Conservation (phyloP, 108 stramenopile species). For the Nitzschia sp. region DNA sequence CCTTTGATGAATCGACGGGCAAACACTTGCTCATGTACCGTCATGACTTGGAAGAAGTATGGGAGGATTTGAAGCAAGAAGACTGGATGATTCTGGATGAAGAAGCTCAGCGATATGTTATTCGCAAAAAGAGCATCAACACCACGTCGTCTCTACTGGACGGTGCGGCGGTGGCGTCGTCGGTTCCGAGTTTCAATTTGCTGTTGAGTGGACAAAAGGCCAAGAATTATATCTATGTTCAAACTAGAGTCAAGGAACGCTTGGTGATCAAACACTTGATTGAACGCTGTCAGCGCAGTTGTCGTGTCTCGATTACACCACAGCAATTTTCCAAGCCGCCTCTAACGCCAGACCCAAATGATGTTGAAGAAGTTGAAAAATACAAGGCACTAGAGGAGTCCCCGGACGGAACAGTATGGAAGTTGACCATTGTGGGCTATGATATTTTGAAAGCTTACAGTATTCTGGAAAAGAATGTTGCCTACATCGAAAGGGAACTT, state of each 20-base stretch:
- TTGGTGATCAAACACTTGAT: conserved; percentile 51
- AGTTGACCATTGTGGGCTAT: conserved; percentile 64
- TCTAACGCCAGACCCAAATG: conserved; percentile 14
- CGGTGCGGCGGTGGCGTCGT: conserved; percentile 5
- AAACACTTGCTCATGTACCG: conserved; percentile 76
- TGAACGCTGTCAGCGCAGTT: conserved; percentile 64
- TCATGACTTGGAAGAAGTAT: conserved; percentile 68
- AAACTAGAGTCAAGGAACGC: conserved; percentile 68
- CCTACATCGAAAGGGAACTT: conserved; percentile 26
- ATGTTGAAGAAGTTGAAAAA: conserved; percentile 46
- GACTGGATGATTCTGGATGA: conserved; percentile 89
- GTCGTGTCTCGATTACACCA: conserved; percentile 64
- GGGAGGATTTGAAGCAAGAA: conserved; percentile 72
- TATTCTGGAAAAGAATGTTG: conserved; percentile 62
- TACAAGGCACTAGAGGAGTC: conserved; percentile 55
- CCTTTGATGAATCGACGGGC: conserved; percentile 64
- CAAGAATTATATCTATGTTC: conserved; percentile 72
- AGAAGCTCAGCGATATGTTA: conserved; percentile 66
- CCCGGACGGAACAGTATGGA: conserved; percentile 75
- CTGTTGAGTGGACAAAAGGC: conserved; percentile 30
- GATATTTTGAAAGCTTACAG: conserved; percentile 56
- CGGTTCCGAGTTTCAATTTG: background rate
- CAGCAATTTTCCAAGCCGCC: conserved; percentile 40
- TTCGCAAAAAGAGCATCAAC: conserved; percentile 53
- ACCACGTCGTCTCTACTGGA: background rate